Base-by-base conservation (phyloP, 495 filamentous ascomycete species). In the Penicillium lividum region DNA sequence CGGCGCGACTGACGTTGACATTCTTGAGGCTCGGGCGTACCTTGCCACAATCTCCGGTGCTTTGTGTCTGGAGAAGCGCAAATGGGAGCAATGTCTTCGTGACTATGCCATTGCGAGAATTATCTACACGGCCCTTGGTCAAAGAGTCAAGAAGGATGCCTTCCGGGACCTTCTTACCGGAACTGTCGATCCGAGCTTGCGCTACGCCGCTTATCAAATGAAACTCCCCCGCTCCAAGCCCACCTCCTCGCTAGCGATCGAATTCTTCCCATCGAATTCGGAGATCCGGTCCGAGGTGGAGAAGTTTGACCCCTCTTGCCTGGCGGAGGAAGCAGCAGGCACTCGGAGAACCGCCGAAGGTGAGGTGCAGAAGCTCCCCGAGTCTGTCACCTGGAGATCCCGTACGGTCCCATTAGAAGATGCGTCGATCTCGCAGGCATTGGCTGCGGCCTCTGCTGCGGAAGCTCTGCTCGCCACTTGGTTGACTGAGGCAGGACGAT, bases 161-260 rank as follows among this genome's bases (percentile, higher is more conserved):
- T 95, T 90, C 73, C 87, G 87, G 53, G 94, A 99, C 44, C 80
- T 97, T 16, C 75, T 98, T 34, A 85, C 89, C 11, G 86, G 86
- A 57, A 96, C 88, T 27, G 86, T 96, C 48, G 95, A 99, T 65
- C 93, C 93, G 7, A 97, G 92, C 56, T 89, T 98, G 60, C 86
- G 93, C 51, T 98, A 93, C 73, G 92, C 91, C 3, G 93, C 95
- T 5, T 98, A 98, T 73, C 90, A 96, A 68, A 76, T 88, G 70
- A 90, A 92, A 67, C 79, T 95, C 7, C 88, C 93, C 0, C 84
- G 94, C 18, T 95, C 89, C 7, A 84, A 90, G 56, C 87, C 92
- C 10, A 86, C 95, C 36, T 78, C 89, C 1, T 82, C 84, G 5
- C 86, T 98, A 54, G 87, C 92, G 5, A 85, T 86, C 58, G 85